A percentile compares a stretch with the other conserved stretches of the same genome.
phyloP scores from a whole-genome alignment of 495 filamentous ascomycete genomes.

The Daldinia childiae region DNA sequence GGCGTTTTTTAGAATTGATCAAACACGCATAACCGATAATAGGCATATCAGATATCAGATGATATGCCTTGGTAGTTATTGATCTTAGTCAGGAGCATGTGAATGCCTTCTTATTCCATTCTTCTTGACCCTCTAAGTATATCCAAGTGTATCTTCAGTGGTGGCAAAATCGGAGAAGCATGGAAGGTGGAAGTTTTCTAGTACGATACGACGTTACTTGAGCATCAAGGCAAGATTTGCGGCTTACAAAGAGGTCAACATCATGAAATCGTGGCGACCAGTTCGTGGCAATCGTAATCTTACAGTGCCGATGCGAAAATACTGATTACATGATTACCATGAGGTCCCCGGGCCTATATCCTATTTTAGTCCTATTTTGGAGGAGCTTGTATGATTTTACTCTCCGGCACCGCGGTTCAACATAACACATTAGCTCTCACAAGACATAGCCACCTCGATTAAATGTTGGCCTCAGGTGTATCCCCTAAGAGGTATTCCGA shows the following conservation, averaged over 20 bases:
- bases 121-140: not conserved
- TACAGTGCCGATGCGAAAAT: constrained; percentile 9
- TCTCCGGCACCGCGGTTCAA: not conserved
- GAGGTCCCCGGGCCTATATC: not conserved
- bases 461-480: not conserved
- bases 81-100: not conserved
- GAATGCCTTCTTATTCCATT: constrained; percentile 3
- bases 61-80: not conserved
- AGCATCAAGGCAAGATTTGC: constrained; percentile 22
- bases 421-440: constrained; percentile 5
- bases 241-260: not conserved
- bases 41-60: not conserved
- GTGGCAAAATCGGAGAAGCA: constrained; percentile 6
- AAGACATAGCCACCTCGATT: not conserved
- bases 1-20: not conserved
- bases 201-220: constrained; percentile 25
- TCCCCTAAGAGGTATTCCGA: not conserved
- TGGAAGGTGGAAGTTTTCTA: not conserved
- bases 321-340: not conserved
- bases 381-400: constrained; percentile 1
- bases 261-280: not conserved
- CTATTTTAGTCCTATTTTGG: not conserved
- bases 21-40: not conserved
- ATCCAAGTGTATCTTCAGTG: not conserved
- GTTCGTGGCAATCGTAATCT: not conserved